Evolutionary conservation across 352 stramenopile species (phyloP).

Genomic region (Peronospora belbahrii): DNA sequence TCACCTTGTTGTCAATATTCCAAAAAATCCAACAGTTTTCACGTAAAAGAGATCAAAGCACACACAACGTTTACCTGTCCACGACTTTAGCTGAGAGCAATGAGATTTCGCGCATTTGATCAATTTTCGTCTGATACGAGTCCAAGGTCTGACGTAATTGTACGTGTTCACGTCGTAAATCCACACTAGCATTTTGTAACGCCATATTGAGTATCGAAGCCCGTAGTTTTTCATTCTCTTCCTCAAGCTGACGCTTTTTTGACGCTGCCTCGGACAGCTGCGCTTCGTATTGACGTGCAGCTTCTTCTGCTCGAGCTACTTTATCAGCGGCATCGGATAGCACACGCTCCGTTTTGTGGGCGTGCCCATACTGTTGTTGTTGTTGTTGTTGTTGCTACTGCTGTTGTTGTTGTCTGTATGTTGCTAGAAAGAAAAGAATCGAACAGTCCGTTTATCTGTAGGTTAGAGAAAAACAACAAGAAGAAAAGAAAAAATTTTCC

Average conservation of each 20-base stretch:
- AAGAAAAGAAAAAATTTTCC: neutral
- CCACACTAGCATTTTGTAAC: constrained; percentile 66
- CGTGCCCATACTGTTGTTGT: too few species aligned
- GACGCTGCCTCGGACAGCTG: constrained; percentile 44
- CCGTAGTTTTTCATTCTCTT: constrained; percentile 77
- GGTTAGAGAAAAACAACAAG: neutral
- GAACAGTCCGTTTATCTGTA: neutral
- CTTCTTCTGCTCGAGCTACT: constrained; percentile 61
- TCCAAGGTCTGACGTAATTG: constrained; percentile 79
- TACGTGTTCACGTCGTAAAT: constrained; percentile 73
- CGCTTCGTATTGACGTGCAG: constrained; percentile 42
- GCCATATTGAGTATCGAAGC: constrained; percentile 69
- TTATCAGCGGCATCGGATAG: constrained; percentile 68
- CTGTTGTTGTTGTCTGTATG: constrained; percentile 25
- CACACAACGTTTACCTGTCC: constrained; percentile 60
- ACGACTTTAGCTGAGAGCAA: constrained; percentile 79
- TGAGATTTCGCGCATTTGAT: constrained; percentile 83
- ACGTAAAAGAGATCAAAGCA: too few species aligned
- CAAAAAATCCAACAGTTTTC: neutral
- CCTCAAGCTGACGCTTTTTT: constrained; percentile 69
- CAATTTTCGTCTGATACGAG: constrained; percentile 85
- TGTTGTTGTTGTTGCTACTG: too few species aligned
- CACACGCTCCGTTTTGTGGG: constrained; percentile 49
- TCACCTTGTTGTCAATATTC: neutral
- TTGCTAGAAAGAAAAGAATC: neutral